A percentile compares a stretch with the other conserved stretches of the same genome.
phyloP scores from a whole-genome alignment of 306 rosid genomes.

The Pyrus pyrifolia region DNA sequence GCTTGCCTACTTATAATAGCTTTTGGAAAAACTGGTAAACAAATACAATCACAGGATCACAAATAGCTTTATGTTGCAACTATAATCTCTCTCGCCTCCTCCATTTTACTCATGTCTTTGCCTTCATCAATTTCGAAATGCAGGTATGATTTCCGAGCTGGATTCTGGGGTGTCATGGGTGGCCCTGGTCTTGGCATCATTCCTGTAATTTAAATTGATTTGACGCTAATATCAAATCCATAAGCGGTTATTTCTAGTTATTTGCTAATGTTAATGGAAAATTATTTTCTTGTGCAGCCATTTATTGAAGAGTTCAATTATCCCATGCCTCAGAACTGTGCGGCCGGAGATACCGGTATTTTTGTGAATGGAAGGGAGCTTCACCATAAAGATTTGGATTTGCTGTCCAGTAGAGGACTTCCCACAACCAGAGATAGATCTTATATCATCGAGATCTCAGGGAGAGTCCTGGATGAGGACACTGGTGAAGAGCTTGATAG shows the following conservation, averaged over 20 bases:
- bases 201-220: constrained; percentile 49
- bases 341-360: constrained; percentile 68
- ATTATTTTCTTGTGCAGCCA: constrained; percentile 60
- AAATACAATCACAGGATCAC: not conserved
- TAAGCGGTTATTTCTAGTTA: constrained; percentile 2
- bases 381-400: constrained; percentile 71
- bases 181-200: constrained; percentile 94
- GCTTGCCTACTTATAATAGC: not conserved
- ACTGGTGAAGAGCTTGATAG: constrained; percentile 83
- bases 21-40: not conserved
- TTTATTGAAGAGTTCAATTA: constrained; percentile 75
- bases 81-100: not conserved
- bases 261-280: constrained; percentile 9
- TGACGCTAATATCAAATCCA: not conserved
- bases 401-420: constrained; percentile 80
- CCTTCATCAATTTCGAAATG: constrained; percentile 17
- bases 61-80: not conserved
- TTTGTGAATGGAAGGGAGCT: constrained; percentile 91
- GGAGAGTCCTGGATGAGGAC: constrained; percentile 76
- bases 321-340: constrained; percentile 76
- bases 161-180: constrained; percentile 94
- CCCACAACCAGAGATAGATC: constrained; percentile 58
- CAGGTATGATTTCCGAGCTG: constrained; percentile 91
- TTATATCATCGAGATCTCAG: constrained; percentile 74
- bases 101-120: constrained; percentile 11